phyloP scores from a whole-genome alignment of 1,139 yeast species.

The Insectozyma bohioensis region DNA sequence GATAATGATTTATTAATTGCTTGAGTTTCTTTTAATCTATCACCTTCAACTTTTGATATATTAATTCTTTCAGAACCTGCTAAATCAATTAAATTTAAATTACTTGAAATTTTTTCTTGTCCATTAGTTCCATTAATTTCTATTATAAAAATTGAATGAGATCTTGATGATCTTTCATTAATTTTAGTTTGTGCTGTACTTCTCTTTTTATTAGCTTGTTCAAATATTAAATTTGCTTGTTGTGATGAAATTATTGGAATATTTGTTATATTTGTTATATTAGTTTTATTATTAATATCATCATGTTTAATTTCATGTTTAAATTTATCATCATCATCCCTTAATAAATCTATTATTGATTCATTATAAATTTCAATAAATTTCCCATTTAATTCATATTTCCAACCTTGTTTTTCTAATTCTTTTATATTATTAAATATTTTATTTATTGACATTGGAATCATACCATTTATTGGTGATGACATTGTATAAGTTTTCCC shows the following conservation, averaged over 20 bases:
- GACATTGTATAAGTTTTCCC: constrained; percentile 96
- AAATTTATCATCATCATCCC: constrained; percentile 18
- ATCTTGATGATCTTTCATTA: constrained; percentile 74
- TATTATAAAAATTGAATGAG: constrained; percentile 72
- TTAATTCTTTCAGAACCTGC: constrained; percentile 91
- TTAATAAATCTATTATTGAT: constrained; percentile 65
- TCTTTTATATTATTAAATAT: constrained; percentile 62
- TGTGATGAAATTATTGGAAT: constrained; percentile 47
- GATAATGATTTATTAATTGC: constrained; percentile 88
- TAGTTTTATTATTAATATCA: constrained; percentile 48
- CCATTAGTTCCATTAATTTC: constrained; percentile 60
- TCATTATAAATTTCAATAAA: constrained; percentile 92
- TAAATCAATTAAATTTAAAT: constrained; percentile 72
- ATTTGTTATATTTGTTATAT: constrained; percentile 58
- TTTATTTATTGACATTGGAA: constrained; percentile 72
- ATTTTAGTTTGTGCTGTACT: constrained; percentile 82
- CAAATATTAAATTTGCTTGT: constrained; percentile 53
- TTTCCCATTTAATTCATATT: constrained; percentile 65
- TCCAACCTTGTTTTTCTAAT: constrained; percentile 62
- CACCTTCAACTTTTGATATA: constrained; percentile 76
- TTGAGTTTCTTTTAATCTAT: constrained; percentile 81
- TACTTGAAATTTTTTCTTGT: constrained; percentile 50
- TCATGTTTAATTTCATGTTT: constrained; percentile 80
- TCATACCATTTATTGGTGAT: constrained; percentile 69
- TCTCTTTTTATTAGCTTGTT: constrained; percentile 58